These are phyloP conservation scores for Cladosporium austrohemisphaericum DNA, from an alignment of 2,329 filamentous ascomycete genomes.

Conservation along the genomic window DNA sequence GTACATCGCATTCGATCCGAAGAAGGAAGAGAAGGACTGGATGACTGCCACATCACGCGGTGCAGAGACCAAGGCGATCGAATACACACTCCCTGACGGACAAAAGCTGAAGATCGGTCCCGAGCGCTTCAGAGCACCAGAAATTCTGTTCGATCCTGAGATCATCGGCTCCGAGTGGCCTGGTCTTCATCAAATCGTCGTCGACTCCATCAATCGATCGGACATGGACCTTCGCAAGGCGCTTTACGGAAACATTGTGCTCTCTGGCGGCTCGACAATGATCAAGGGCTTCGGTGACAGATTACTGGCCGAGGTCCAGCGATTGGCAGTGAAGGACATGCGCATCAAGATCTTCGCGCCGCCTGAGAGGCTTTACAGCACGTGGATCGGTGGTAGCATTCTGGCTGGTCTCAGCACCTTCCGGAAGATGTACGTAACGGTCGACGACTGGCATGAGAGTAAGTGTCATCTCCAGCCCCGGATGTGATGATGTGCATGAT, in stretches of 20 bases:
- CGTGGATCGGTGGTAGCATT: slow-evolving; percentile 98
- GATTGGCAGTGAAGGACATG: slow-evolving; percentile 96
- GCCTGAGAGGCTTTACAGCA: slow-evolving; percentile 96
- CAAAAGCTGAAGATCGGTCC: slow-evolving; percentile 91
- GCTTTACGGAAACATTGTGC: slow-evolving; percentile 92
- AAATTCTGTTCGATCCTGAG: slow-evolving; percentile 96
- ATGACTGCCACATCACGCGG: slow-evolving; percentile 62
- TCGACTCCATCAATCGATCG: slow-evolving; percentile 90
- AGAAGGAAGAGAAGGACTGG: slow-evolving; percentile 97
- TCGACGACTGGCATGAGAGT: slow-evolving; percentile 98
- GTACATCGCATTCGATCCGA: slow-evolving; percentile 86
- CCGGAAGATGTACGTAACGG: slow-evolving; percentile 99
- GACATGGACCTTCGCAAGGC: slow-evolving; percentile 94
- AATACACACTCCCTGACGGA: slow-evolving; percentile 88
- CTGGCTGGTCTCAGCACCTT: slow-evolving; percentile 95
- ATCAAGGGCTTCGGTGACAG: slow-evolving; percentile 96
- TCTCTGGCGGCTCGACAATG: slow-evolving; percentile 91
- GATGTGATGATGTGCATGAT: slow-evolving; percentile 3
- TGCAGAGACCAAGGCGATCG: slow-evolving; percentile 68
- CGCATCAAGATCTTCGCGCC: slow-evolving; percentile 98
- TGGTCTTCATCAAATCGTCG: slow-evolving; percentile 95
- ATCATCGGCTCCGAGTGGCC: slow-evolving; percentile 96
- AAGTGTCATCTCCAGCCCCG: slow-evolving; percentile 19
- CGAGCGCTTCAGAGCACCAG: slow-evolving; percentile 90
- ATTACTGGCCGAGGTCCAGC: slow-evolving; percentile 85